Evolutionary conservation across 1,139 yeast genomes (phyloP).

Genomic region (Yamadazyma epiphylla): DNA sequence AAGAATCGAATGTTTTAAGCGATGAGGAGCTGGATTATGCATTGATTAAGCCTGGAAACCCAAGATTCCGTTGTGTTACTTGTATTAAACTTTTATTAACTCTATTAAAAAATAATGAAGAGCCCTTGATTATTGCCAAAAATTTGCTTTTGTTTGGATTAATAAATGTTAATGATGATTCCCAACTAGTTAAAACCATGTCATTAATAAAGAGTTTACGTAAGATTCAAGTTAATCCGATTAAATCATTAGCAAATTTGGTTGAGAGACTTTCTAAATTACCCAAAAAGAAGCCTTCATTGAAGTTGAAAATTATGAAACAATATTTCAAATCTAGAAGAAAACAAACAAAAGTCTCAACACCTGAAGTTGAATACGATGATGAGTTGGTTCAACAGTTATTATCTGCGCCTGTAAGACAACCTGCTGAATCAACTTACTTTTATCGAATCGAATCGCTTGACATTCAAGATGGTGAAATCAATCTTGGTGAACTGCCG

Average conservation of each 20-base stretch:
- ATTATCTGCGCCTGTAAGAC: conserved; percentile 2
- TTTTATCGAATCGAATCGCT: neutral
- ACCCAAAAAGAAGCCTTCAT: conserved; percentile 5
- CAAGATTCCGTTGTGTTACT: conserved; percentile 6
- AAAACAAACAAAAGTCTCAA: neutral
- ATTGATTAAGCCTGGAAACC: neutral
- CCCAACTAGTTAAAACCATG: conserved; percentile 11
- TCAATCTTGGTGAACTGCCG: neutral
- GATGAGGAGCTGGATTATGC: conserved; percentile 18
- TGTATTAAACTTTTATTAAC: conserved; percentile 9
- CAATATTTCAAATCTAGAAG: conserved; percentile 4
- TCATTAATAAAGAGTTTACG: conserved; percentile 12
- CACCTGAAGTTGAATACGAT: conserved; percentile 10
- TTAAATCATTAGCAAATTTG: conserved; percentile 11
- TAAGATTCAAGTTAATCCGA: conserved; percentile 8
- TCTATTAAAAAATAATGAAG: conserved; percentile 19
- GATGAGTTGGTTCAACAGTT: conserved; percentile 7
- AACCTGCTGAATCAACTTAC: neutral
- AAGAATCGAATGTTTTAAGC: conserved; percentile 15
- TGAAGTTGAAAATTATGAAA: conserved; percentile 5
- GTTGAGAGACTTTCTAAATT: conserved; percentile 12
- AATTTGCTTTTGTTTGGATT: conserved; percentile 23
- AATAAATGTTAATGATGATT: conserved; percentile 14
- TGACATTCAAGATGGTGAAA: neutral
- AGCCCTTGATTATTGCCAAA: conserved; percentile 23